These are phyloP conservation scores for Misopates orontium DNA, from an alignment of 257 asterid species.

Conservation along the genomic window DNA sequence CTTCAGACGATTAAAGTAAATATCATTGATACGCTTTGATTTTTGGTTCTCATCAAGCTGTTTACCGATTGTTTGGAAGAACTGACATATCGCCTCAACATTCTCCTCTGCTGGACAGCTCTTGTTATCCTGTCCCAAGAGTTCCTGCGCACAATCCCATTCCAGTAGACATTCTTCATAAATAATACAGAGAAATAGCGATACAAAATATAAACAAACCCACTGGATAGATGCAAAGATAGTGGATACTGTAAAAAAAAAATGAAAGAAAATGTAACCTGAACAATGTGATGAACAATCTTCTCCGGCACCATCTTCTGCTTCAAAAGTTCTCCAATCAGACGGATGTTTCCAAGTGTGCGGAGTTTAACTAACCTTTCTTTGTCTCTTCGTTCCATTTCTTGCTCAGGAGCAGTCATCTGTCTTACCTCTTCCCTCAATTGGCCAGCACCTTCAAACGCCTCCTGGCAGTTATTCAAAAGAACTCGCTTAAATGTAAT, in stretches of 20 bases:
- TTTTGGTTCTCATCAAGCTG: slow-evolving; percentile 85
- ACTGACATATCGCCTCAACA: slow-evolving; percentile 83
- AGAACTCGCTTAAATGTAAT: slow-evolving; percentile 83
- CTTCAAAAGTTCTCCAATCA: slow-evolving; percentile 96
- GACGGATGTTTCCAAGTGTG: slow-evolving; percentile 89
- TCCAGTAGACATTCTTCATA: slow-evolving; percentile 1
- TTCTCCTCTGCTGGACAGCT: slow-evolving; percentile 20
- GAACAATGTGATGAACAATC: slow-evolving; percentile 95
- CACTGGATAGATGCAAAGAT: not conserved
- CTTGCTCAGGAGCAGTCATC: slow-evolving; percentile 86
- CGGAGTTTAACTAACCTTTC: slow-evolving; percentile 84
- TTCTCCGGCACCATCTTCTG: slow-evolving; percentile 94
- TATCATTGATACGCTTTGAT: slow-evolving; percentile 70
- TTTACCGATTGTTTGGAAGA: slow-evolving; percentile 87
- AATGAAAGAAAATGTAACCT: slow-evolving; percentile 52
- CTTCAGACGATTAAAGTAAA: slow-evolving; percentile 66
- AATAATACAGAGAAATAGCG: not conserved
- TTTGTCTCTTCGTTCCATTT: slow-evolving; percentile 75
- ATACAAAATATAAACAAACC: not conserved
- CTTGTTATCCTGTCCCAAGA: slow-evolving; percentile 44
- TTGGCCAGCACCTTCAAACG: slow-evolving; percentile 83
- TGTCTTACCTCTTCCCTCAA: slow-evolving; percentile 81
- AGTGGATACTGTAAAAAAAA: not conserved
- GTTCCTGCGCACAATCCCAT: slow-evolving; percentile 49
- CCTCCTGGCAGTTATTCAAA: slow-evolving; percentile 88